phyloP scores from a whole-genome alignment of 1,284 basidiomycete genomes.

The Leccinum ponderosum region DNA sequence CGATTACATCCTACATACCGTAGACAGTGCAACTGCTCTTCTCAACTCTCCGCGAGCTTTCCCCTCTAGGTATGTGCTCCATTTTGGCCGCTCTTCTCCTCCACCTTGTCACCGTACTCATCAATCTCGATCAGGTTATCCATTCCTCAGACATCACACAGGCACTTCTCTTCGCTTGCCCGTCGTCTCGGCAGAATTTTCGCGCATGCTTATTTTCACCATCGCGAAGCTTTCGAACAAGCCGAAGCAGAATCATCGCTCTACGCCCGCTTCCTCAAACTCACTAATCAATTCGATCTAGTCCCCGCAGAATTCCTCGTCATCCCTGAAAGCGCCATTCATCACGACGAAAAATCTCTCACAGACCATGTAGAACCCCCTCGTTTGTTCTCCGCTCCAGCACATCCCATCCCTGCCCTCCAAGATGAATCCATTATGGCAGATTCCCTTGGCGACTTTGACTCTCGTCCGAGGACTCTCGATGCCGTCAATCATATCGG shows the following conservation, averaged over 20 bases:
- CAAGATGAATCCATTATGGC: slow-evolving; percentile 20
- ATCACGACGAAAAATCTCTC: slow-evolving; percentile 32
- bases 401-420: slow-evolving; percentile 34
- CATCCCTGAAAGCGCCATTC: slow-evolving; percentile 53
- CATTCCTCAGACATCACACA: slow-evolving; percentile 77
- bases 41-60: slow-evolving; percentile 91
- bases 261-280: slow-evolving; percentile 87
- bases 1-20: slow-evolving; percentile 94
- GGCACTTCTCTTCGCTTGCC: slow-evolving; percentile 87
- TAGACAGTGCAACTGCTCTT: slow-evolving; percentile 92
- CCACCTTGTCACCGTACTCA: slow-evolving; percentile 27
- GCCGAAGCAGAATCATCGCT: slow-evolving; percentile 90
- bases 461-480: slow-evolving; percentile 28
- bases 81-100: slow-evolving; percentile 8
- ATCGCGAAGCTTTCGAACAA: slow-evolving; percentile 88
- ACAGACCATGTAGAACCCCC: slow-evolving; percentile 45
- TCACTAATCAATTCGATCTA: slow-evolving; percentile 81
- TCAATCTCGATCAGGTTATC: slow-evolving; percentile 49
- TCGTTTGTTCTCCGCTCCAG: slow-evolving; percentile 47
- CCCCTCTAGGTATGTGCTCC: slow-evolving; percentile 70
- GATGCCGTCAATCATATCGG: slow-evolving; percentile 21
- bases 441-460: slow-evolving; percentile 10
- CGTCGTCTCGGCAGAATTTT: slow-evolving; percentile 93
- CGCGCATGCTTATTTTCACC: slow-evolving; percentile 93
- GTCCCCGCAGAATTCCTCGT: slow-evolving; percentile 82